Percentiles rank a stretch among this genome's conserved stretches.
phyloP scores from a whole-genome alignment of 768 basidiomycete genomes.

The Boletus reticuloceps region DNA sequence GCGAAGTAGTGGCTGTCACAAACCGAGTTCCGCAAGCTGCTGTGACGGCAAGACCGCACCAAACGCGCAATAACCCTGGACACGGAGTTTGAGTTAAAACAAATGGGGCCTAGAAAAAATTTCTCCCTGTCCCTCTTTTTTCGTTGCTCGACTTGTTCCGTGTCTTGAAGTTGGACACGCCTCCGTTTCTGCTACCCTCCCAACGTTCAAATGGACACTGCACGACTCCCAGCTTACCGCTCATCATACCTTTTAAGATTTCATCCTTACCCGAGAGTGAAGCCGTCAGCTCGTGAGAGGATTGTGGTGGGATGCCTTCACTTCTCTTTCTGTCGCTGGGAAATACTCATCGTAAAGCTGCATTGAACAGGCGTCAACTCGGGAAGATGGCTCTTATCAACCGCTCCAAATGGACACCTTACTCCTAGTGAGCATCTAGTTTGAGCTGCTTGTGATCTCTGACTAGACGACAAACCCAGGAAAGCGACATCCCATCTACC shows the following conservation, averaged over 20 bases:
- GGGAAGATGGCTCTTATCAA: background rate
- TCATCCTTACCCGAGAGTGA: slow-evolving; percentile 29
- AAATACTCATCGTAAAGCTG: slow-evolving; percentile 3
- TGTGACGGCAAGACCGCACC: too few species aligned
- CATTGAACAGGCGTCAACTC: slow-evolving; percentile 9
- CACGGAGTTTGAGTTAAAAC: slow-evolving; percentile 16
- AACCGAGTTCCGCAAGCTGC: slow-evolving; percentile 18
- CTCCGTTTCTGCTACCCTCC: background rate
- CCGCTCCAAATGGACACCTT: background rate
- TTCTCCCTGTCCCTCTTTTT: slow-evolving; percentile 1
- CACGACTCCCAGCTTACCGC: slow-evolving; percentile 22
- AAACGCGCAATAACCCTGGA: too few species aligned
- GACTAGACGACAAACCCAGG: slow-evolving; percentile 9
- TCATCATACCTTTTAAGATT: slow-evolving; percentile 28
- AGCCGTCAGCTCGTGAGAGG: slow-evolving; percentile 23
- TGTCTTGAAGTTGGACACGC: background rate
- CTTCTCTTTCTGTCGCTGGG: slow-evolving; percentile 4
- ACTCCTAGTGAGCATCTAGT: slow-evolving; percentile 2
- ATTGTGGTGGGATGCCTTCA: slow-evolving; percentile 16
- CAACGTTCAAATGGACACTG: slow-evolving; percentile 14
- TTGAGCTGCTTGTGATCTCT: background rate
- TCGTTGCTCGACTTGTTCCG: background rate
- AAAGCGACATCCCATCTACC: background rate
- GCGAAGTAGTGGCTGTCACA: slow-evolving; percentile 11
- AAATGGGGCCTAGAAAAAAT: slow-evolving; percentile 11